These are phyloP conservation scores for Populus hybrid DNA, from an alignment of 441 rosid genomes.

Conservation along the genomic window DNA sequence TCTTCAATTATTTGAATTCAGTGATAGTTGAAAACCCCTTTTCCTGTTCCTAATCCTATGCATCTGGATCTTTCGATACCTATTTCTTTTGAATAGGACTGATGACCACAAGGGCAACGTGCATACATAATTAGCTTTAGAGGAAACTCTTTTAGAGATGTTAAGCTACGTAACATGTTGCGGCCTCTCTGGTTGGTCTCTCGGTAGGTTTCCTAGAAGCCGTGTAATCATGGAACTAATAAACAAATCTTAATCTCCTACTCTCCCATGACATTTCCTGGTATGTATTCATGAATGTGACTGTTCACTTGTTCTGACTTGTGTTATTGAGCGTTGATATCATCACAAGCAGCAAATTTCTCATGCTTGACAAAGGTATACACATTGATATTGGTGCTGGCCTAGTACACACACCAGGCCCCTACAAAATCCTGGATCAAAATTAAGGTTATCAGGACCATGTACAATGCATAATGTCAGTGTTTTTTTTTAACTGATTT, in stretches of 20 bases:
- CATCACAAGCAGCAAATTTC: not conserved
- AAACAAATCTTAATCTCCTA: not conserved
- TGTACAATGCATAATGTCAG: not conserved
- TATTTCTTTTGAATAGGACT: not conserved
- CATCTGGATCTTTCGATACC: not conserved
- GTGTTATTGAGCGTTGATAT: not conserved
- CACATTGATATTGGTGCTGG: not conserved
- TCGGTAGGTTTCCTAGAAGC: not conserved
- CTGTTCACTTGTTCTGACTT: not conserved
- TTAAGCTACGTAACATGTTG: not conserved
- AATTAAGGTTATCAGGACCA: not conserved
- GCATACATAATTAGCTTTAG: not conserved
- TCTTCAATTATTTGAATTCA: constrained; percentile 31
- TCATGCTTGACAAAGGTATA: not conserved
- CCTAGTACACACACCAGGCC: not conserved
- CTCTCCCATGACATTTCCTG: not conserved
- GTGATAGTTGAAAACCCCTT: constrained; percentile 4
- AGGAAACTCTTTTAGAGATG: not conserved
- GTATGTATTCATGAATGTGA: not conserved
- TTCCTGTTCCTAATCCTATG: constrained; percentile 13
- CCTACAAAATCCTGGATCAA: not conserved
- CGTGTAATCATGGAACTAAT: not conserved
- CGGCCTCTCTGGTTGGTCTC: not conserved
- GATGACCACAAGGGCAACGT: not conserved
- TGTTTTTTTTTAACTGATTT: constrained; percentile 61